Evolutionary conservation across 2,329 filamentous ascomycete genomes (phyloP), one percentile per base, ranked within the genome.

Genomic region (Chrysoporthe deuterocubensis): DNA sequence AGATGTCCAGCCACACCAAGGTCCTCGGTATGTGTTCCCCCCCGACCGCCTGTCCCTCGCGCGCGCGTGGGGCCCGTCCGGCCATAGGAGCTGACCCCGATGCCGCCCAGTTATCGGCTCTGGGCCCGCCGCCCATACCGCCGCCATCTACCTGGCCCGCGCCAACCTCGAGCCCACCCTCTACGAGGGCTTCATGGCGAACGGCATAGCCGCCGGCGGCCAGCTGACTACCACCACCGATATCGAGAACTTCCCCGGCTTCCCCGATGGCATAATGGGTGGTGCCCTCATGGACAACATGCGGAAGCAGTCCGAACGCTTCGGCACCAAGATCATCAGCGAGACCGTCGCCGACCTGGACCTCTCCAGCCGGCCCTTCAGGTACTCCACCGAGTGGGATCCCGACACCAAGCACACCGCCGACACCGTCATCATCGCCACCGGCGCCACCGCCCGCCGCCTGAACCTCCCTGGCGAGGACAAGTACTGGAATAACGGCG

Each of bases 191-290:
- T 97, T 99, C 87, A 90, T 99, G 79, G 96, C 96, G 75, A 96
- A 97, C 77, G 96, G 95, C 76, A 97, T 96, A 75, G 96, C 96
- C 7, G 93, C 96, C 57, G 96, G 96, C 74, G 96, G 96, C 67
- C 96, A 99, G 85, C 87, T 99, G 74, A 99, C 96, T 66, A 99
- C 96, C 37, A 99, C 96, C 66, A 98, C 97, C 76, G 96, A 99
- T 74, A 90, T 99, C 69, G 96, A 99, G 85, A 99, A 99, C 87
- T 99, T 91, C 82, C 96, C 96, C 37, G 96, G 96, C 60, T 99
- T 98, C 83, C 92, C 92, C 76, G 88, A 92, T 75, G 92, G 91
- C 71, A 94, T 99, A 78, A 92, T 93, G 81, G 96, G 96, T 73
- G 82, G 87, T 67, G 91, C 93, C 76, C 84, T 99, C 73, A 99